Evolutionary conservation across 2,329 filamentous ascomycete species (phyloP).

Genomic region (Fusarium mundagurra): DNA sequence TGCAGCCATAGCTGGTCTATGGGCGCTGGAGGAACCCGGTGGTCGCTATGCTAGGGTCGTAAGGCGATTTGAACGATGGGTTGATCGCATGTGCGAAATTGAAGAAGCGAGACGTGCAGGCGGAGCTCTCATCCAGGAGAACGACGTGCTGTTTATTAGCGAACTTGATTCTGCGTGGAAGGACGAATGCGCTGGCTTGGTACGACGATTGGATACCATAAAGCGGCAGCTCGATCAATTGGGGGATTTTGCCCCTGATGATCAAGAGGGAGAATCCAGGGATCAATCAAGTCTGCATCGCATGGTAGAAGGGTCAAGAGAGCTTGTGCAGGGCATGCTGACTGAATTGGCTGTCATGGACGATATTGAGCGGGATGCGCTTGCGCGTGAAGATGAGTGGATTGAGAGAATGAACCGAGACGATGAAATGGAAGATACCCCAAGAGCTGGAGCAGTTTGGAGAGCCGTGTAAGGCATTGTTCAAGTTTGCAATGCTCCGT

Average conservation of each 20-base stretch:
- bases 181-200: slow-evolving; percentile 63
- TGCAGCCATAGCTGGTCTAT: slow-evolving; percentile 65
- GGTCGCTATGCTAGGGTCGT: slow-evolving; percentile 67
- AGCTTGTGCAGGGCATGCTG: slow-evolving; percentile 67
- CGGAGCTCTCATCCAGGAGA: slow-evolving; percentile 48
- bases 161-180: slow-evolving; percentile 68
- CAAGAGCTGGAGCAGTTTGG: slow-evolving; percentile 60
- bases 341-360: slow-evolving; percentile 71
- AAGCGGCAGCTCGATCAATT: slow-evolving; percentile 59
- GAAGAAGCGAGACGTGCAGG: slow-evolving; percentile 55
- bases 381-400: slow-evolving; percentile 67
- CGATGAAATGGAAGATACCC: slow-evolving; percentile 50
- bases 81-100: slow-evolving; percentile 57
- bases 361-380: slow-evolving; percentile 67
- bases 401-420: slow-evolving; percentile 63
- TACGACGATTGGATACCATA: slow-evolving; percentile 66
- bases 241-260: slow-evolving; percentile 42
- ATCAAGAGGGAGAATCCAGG: background rate
- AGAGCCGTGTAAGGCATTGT: slow-evolving; percentile 46
- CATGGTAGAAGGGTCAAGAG: slow-evolving; percentile 59
- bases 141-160: slow-evolving; percentile 59
- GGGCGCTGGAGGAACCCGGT: slow-evolving; percentile 64
- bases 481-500: background rate
- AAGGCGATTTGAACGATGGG: slow-evolving; percentile 69
- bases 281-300: slow-evolving; percentile 53